Base-by-base conservation (phyloP, 1,284 basidiomycete species). In the Pseudozyma tsukubaensis region DNA sequence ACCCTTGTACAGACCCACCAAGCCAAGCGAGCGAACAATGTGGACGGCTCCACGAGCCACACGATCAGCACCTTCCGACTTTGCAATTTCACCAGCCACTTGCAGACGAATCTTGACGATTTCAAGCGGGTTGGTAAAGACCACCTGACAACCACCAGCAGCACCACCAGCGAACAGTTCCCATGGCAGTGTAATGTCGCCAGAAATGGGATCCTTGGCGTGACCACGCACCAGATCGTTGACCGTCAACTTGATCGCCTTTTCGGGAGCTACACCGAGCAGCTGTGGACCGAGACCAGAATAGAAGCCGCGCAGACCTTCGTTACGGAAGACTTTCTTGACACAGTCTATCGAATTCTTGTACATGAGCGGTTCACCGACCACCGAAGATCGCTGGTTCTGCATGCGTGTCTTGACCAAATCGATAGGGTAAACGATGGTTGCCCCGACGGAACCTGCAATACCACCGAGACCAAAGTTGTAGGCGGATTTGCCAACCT, bases 231-330 rank as follows among this genome's bases (percentile, higher is more conserved):
- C 89, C 55, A 97, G 87, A 83, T 98, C 96, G 87, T 99, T 99
- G 72, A 99, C 91, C 3, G 96, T 97, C 18, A 87, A 84, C 83
- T 99, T 97, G 86, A 97, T 96, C 12, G 94, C 94, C 87, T 97
- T 99, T 86, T 99, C 96, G 13, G 96, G 96, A 13, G 96, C 97
- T 44, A 99, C 96, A 81, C 96, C 96, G 76, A 99, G 89, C 59
- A 99, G 89, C 84, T 99, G 96, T 42, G 96, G 96, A 8, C 94
- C 91, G 53, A 99, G 89, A 60, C 96, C 96, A 43, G 95, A 91
- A 86, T 99, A 99, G 86, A 99, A 99, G 9, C 95, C 97, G n/a
- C 79, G 76, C 9, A 93, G 67, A 77, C 96, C 95, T 87, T 99
- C 96, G 85, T 97, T 97, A 61, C 90, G 89, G 85, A 97, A 91